A percentile compares a stretch with the other conserved stretches of the same genome.
Conservation (phyloP, 495 filamentous ascomycete genomes). For the Aspergillus indologenus region DNA sequence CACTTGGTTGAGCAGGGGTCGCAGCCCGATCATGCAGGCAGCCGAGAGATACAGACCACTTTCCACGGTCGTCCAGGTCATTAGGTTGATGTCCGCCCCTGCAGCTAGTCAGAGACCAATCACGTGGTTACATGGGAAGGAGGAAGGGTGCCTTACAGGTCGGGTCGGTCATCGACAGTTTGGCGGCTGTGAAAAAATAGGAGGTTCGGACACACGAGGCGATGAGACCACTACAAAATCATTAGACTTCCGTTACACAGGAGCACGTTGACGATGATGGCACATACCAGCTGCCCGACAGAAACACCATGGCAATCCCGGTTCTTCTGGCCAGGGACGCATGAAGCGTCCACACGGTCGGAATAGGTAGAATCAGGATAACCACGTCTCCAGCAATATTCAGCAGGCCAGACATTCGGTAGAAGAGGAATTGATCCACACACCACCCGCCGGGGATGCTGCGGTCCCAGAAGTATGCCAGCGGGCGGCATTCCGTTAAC, state of each 20-base stretch:
- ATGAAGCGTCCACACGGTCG: neutral
- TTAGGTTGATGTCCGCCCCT: neutral
- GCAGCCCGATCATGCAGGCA: neutral
- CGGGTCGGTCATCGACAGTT: neutral
- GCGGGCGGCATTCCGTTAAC: neutral
- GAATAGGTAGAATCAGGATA: neutral
- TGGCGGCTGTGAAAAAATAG: neutral
- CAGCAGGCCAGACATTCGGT: neutral
- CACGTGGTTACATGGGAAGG: neutral
- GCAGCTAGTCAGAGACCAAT: too few relatives aligned
- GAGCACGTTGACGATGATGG: neutral
- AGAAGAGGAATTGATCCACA: neutral
- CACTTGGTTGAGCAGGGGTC: neutral
- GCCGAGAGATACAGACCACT: constrained; percentile 1
- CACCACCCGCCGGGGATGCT: neutral
- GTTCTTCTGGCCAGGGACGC: neutral
- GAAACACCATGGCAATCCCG: neutral
- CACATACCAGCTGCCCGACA: neutral
- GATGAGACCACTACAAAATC: neutral
- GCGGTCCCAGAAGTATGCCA: neutral
- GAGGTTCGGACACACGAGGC: neutral
- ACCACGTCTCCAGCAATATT: neutral
- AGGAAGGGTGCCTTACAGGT: neutral
- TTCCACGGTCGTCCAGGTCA: constrained; percentile 2
- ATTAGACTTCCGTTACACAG: neutral